These are phyloP conservation scores for Chalaropsis ovoidea DNA, from an alignment of 2,329 filamentous ascomycete species.

Conservation along the genomic window DNA sequence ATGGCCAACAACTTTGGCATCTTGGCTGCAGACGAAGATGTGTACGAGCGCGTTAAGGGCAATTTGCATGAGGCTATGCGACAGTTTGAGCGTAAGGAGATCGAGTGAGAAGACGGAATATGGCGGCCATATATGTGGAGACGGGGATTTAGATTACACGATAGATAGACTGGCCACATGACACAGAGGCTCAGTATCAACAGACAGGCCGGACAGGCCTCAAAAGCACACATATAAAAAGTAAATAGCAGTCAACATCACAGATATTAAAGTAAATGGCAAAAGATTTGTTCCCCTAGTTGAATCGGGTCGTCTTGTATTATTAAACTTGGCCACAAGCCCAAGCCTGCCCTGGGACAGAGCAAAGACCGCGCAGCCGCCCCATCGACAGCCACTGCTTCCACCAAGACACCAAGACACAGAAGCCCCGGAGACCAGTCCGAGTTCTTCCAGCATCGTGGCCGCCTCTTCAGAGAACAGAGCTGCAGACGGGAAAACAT, in stretches of 20 bases:
- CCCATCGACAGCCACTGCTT: not conserved
- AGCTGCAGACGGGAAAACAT: not conserved
- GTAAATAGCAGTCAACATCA: too few relatives aligned
- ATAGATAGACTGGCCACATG: too few relatives aligned
- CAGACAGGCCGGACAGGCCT: too few relatives aligned
- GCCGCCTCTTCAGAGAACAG: not conserved
- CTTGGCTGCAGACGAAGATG: slow-evolving; percentile 40
- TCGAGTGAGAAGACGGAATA: slow-evolving; percentile 1
- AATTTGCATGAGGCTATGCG: slow-evolving; percentile 28
- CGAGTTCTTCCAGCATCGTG: not conserved
- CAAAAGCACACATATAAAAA: too few relatives aligned
- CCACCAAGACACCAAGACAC: not conserved
- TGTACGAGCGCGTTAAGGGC: slow-evolving; percentile 36
- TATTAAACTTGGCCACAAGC: slow-evolving; percentile 11
- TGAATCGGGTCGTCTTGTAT: slow-evolving; percentile 25
- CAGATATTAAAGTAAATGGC: not conserved
- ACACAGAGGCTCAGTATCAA: too few relatives aligned
- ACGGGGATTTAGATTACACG: too few relatives aligned
- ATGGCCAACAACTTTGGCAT: slow-evolving; percentile 46
- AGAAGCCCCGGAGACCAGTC: not conserved
- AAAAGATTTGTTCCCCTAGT: slow-evolving; percentile 18
- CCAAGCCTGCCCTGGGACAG: not conserved
- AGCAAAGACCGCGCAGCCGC: not conserved
- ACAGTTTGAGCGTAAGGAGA: slow-evolving; percentile 19
- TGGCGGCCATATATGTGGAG: not conserved